Percentiles rank a stretch among this genome's conserved stretches.
These are phyloP conservation scores for Filobasidium wieringae DNA, from an alignment of 768 basidiomycete species.

Conservation along the genomic window DNA sequence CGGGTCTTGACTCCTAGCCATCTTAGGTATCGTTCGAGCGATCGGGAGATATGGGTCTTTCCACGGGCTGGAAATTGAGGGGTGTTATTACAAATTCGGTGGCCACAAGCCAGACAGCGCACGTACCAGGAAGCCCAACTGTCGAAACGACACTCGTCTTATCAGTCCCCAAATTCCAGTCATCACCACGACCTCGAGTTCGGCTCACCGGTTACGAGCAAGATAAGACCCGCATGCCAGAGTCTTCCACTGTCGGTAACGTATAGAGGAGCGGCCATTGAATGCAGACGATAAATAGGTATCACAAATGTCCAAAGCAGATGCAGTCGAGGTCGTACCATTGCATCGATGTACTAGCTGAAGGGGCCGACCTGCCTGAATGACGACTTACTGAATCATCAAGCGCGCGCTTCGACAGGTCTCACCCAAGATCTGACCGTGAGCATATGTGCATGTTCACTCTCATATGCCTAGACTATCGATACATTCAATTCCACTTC, in stretches of 20 bases:
- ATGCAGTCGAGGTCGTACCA: no score
- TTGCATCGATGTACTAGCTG: no score
- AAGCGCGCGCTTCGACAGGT: no score
- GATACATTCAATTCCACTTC: no score
- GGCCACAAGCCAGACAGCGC: not conserved
- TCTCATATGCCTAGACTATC: no score
- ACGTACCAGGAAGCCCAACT: slow-evolving; percentile 63
- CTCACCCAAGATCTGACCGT: no score
- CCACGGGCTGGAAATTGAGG: slow-evolving; percentile 52
- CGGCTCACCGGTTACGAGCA: slow-evolving; percentile 50
- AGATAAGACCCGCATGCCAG: slow-evolving; percentile 73
- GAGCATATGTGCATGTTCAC: no score
- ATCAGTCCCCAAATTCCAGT: not conserved
- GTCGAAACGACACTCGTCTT: slow-evolving; percentile 27
- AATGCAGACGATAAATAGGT: no score
- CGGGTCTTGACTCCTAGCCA: slow-evolving; percentile 97
- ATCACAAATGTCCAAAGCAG: no score
- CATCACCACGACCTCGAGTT: not conserved
- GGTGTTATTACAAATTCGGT: not conserved
- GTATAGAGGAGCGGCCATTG: slow-evolving; percentile 89
- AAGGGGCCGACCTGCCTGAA: no score
- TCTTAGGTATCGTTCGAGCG: slow-evolving; percentile 89
- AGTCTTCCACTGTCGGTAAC: slow-evolving; percentile 55
- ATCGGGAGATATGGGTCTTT: slow-evolving; percentile 91
- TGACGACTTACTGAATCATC: no score